Evolutionary conservation across 192 early-diverging fungal species (phyloP).

Genomic region (Coemansia sp.): DNA sequence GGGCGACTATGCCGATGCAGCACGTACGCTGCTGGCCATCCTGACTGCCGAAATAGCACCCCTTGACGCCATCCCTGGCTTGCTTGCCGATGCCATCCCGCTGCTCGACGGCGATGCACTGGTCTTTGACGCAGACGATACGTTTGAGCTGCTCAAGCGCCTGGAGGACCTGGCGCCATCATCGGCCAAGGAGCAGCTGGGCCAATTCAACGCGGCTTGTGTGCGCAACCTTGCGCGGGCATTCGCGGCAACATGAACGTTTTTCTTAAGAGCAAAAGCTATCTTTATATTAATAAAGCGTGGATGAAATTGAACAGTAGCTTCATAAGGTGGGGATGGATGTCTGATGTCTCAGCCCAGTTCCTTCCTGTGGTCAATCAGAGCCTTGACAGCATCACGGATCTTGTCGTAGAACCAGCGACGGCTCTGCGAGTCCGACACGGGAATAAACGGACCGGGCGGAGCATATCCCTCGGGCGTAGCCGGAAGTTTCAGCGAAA

Average conservation of each 20-base stretch:
- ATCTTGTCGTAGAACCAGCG: conserved; percentile 72
- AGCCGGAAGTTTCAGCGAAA: conserved; percentile 66
- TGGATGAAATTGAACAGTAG: too few relatives aligned
- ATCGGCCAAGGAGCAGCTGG: conserved; percentile 17
- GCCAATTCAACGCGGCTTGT: conserved; percentile 42
- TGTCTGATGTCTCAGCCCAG: conserved; percentile 16
- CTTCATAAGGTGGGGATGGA: neutral
- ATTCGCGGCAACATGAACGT: conserved; percentile 15
- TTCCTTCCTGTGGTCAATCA: conserved; percentile 46
- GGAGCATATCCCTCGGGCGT: conserved; percentile 54
- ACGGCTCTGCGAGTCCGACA: conserved; percentile 63
- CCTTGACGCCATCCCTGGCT: conserved; percentile 46
- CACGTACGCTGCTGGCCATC: conserved; percentile 46
- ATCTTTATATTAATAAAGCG: too few relatives aligned
- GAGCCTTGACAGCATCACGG: conserved; percentile 63
- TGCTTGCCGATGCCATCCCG: conserved; percentile 64
- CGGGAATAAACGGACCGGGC: conserved; percentile 67
- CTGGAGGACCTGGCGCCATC: neutral
- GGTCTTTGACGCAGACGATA: conserved; percentile 60
- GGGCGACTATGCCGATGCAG: conserved; percentile 42
- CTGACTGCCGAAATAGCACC: conserved; percentile 57
- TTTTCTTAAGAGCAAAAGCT: too few relatives aligned
- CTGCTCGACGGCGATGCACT: conserved; percentile 59
- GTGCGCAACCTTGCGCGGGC: conserved; percentile 47
- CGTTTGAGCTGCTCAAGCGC: conserved; percentile 65